A percentile compares a stretch with the other conserved stretches of the same genome.
phyloP scores from a whole-genome alignment of 768 basidiomycete genomes.

The Calocybe indica region DNA sequence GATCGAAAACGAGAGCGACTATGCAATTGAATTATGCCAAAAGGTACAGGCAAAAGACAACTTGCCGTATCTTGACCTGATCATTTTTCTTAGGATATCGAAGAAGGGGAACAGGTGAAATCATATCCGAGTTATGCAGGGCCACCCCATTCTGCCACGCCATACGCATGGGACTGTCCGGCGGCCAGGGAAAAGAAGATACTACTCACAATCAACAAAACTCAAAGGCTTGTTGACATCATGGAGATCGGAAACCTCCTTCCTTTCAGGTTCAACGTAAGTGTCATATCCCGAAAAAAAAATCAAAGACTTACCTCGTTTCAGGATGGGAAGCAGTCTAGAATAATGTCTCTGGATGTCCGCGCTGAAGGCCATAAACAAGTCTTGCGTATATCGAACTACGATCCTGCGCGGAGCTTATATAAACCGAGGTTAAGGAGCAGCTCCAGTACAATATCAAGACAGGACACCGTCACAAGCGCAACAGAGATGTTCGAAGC shows the following conservation, averaged over 20 bases:
- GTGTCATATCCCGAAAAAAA: constrained; percentile 14
- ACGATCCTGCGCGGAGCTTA: constrained; percentile 77
- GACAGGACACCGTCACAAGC: constrained; percentile 68
- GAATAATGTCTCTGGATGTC: constrained; percentile 83
- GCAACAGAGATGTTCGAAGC: constrained; percentile 80
- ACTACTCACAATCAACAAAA: constrained; percentile 52
- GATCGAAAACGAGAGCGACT: constrained; percentile 85
- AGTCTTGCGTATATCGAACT: constrained; percentile 80
- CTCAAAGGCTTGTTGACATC: constrained; percentile 72
- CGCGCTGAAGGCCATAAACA: constrained; percentile 85
- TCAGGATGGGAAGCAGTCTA: constrained; percentile 50
- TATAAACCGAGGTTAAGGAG: constrained; percentile 72
- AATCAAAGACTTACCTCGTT: not conserved
- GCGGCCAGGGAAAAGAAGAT: constrained; percentile 80
- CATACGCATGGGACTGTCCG: constrained; percentile 94
- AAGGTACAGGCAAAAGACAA: constrained; percentile 36
- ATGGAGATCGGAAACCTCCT: constrained; percentile 93
- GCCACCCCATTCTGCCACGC: constrained; percentile 40
- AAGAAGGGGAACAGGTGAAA: constrained; percentile 26
- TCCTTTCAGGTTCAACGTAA: constrained; percentile 81
- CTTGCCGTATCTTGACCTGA: constrained; percentile 12
- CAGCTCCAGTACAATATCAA: constrained; percentile 37
- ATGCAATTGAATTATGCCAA: constrained; percentile 65
- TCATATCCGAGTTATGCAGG: constrained; percentile 50
- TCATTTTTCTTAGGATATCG: constrained; percentile 33